These are phyloP conservation scores for Aureobasidium musti DNA, from an alignment of 2,329 filamentous ascomycete genomes.

Conservation along the genomic window DNA sequence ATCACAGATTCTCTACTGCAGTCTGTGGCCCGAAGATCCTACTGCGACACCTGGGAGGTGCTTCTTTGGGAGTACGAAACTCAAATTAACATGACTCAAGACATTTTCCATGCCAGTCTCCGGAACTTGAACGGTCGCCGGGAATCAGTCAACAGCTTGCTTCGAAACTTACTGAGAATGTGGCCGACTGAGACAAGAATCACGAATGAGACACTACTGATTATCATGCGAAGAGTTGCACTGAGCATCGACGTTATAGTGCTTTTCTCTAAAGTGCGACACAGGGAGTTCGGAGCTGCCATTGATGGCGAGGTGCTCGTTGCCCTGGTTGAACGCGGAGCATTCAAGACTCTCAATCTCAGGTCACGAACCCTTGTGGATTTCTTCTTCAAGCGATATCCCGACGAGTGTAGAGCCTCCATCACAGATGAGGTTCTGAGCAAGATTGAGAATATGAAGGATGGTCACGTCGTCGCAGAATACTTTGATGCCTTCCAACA, in stretches of 20 bases:
- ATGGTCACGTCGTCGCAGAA: no score
- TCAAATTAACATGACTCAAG: background rate
- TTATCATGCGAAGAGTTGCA: background rate
- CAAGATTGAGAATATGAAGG: background rate
- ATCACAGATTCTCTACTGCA: background rate
- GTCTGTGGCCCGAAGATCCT: background rate
- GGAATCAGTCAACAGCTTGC: no score
- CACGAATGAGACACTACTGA: background rate
- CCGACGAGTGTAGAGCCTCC: background rate
- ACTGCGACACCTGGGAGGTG: no score
- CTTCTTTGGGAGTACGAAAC: background rate
- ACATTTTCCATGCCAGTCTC: background rate
- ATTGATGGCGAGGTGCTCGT: background rate
- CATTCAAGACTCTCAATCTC: background rate
- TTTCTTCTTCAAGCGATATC: background rate
- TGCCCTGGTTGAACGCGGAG: background rate
- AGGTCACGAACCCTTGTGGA: background rate
- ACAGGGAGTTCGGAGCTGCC: background rate
- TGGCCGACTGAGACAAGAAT: background rate
- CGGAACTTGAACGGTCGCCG: no score
- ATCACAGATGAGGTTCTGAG: background rate
- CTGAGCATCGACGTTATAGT: background rate
- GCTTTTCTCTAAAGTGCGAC: background rate
- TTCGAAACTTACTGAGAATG: background rate
- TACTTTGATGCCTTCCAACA: background rate